Base-by-base conservation (phyloP, 768 basidiomycete genomes). In the Phanerochaete carnosa region DNA sequence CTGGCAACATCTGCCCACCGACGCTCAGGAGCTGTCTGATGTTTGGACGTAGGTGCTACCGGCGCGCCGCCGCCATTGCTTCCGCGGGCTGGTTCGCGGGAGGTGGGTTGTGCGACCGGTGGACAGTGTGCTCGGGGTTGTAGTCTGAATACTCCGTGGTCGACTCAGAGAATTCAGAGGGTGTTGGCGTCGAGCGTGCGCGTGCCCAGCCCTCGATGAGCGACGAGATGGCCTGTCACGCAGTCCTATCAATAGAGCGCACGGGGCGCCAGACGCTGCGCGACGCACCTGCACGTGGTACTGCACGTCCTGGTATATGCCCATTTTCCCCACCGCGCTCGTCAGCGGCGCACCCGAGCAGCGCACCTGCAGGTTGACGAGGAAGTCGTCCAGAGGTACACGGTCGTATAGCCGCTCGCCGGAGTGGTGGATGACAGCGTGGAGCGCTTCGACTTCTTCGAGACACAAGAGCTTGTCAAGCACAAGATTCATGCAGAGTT, bases 81-180 rank as follows among this genome's bases (percentile, higher is more conserved):
- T 5, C 46, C 46, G 46, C 46, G 7, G 46, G 50, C 13, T 52
- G 30, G 13, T 9, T 28, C 13, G 28, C 50, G 50, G 50, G 25
- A 5, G 52, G 37, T 16, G 30, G 33, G 3, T 8, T 16, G 32
- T 45, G 43, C 19, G 57, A 58, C 25, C 55, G 28, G 45, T 57
- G 60, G n/a, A 59, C 26, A 15, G 58, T 59, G 43, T 52, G 50
- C 50, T 61, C 60, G 32, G 60, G 60, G 55, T 61, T 61, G 60
- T 61, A 37, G 60, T 61, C 60, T 2, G 60, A 61, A 29, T 61
- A 61, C 35, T 61, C 60, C 28, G 60, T 47, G 32, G 47, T 30
- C 12, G 55, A 23, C 28, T 61, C 60, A 9, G 60, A 61, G 39
- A 47, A 56, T 47, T 61, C 60, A 3, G 59, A 54, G n/a, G 55